These are phyloP conservation scores for Fraxinus sp. DNA, from an alignment of 305 asterid genomes.

Conservation along the genomic window DNA sequence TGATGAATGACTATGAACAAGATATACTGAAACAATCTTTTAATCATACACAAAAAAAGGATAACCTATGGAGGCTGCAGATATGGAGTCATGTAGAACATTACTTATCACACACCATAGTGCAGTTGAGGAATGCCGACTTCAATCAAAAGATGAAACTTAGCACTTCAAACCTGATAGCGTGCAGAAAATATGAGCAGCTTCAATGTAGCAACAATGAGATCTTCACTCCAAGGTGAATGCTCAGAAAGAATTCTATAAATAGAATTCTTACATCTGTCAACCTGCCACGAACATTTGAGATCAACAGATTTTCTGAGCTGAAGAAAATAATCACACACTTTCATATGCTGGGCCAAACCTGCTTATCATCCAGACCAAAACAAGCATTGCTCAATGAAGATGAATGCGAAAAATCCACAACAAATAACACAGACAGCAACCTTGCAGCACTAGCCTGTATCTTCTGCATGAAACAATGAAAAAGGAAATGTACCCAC, in stretches of 20 bases:
- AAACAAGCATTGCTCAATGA: slow-evolving; percentile 58
- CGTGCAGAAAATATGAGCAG: slow-evolving; percentile 74
- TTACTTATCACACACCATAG: not conserved
- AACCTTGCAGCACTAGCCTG: slow-evolving; percentile 74
- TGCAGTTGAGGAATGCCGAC: slow-evolving; percentile 6
- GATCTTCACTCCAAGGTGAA: slow-evolving; percentile 60
- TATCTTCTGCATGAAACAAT: slow-evolving; percentile 55
- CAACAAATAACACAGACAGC: slow-evolving; percentile 62
- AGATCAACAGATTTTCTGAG: slow-evolving; percentile 24
- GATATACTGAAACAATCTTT: not conserved
- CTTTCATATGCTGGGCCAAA: slow-evolving; percentile 26
- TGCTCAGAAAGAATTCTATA: slow-evolving; percentile 61
- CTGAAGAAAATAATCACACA: slow-evolving; percentile 21
- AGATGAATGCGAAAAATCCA: slow-evolving; percentile 50
- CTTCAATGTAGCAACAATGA: slow-evolving; percentile 54
- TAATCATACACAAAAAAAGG: slow-evolving; percentile 2
- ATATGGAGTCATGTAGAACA: not conserved
- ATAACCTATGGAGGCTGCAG: not conserved
- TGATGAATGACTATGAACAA: slow-evolving; percentile 12
- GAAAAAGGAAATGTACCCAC: slow-evolving; percentile 24
- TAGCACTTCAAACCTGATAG: slow-evolving; percentile 58
- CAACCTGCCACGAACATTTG: slow-evolving; percentile 51
- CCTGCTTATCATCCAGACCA: slow-evolving; percentile 90
- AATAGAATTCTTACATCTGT: slow-evolving; percentile 54
- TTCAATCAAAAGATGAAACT: slow-evolving; percentile 17